Percentiles rank a stretch among this genome's conserved stretches.
phyloP scores from a whole-genome alignment of 2,329 filamentous ascomycete species.

The Diaporthe ampelina region DNA sequence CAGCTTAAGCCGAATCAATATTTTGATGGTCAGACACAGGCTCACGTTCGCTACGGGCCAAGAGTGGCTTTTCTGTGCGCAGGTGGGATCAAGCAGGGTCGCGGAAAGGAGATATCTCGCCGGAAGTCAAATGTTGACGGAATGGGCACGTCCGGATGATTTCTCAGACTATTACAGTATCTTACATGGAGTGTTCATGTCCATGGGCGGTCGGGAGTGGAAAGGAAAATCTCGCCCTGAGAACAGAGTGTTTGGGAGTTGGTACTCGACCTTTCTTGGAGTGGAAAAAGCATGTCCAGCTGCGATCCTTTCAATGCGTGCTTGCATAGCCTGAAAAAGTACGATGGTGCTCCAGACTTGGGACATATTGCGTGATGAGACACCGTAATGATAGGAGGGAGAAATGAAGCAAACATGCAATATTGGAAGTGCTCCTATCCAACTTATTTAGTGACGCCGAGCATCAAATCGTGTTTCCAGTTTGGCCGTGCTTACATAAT shows the following conservation, averaged over 20 bases:
- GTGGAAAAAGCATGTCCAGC: conserved; percentile 17
- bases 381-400: no score
- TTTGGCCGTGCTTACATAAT: not conserved
- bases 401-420: not conserved
- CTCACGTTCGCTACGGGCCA: not conserved
- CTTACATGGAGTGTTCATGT: not conserved
- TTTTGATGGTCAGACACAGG: not conserved
- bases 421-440: not conserved
- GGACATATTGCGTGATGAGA: not conserved
- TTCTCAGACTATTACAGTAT: not conserved
- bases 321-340: not conserved
- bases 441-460: not conserved
- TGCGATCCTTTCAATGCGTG: not conserved
- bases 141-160: not conserved
- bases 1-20: not conserved
- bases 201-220: not conserved
- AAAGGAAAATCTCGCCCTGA: not conserved
- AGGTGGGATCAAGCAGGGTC: not conserved
- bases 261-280: not conserved
- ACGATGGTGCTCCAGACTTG: not conserved
- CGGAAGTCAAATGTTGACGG: not conserved
- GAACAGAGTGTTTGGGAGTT: not conserved
- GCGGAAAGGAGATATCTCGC: not conserved
- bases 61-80: not conserved
- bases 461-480: not conserved